These are phyloP conservation scores for Tetratostichococcus sp. DNA, from an alignment of 139 green algal species.

Conservation along the genomic window DNA sequence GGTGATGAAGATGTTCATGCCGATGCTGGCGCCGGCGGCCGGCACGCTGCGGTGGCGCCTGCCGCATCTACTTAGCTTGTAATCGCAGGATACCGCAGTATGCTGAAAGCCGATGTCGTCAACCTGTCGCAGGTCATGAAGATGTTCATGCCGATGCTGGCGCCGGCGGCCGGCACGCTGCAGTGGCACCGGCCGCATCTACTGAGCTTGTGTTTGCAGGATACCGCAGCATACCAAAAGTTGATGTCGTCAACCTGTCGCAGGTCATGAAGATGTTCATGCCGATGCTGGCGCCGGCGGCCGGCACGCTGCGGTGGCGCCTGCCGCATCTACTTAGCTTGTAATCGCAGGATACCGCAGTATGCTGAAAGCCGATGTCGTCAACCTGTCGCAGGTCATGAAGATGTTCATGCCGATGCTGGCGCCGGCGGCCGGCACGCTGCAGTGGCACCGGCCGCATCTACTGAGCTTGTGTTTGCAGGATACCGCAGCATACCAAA, in stretches of 20 bases:
- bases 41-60: conserved; percentile 43
- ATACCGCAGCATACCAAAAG: no score
- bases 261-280: conserved; percentile 95
- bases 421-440: conserved; percentile 57
- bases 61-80: no score
- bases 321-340: no score
- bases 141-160: conserved; percentile 85
- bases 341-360: no score
- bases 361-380: neutral
- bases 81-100: no score
- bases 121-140: conserved; percentile 87
- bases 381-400: conserved; percentile 59
- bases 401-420: conserved; percentile 92
- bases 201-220: no score
- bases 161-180: conserved; percentile 57
- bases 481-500: no score
- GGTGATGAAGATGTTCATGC: conserved; percentile 96
- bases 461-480: no score
- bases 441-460: conserved; percentile 52
- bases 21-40: conserved; percentile 63
- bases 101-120: no score
- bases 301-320: conserved; percentile 48
- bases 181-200: conserved; percentile 52
- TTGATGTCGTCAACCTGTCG: no score
- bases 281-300: conserved; percentile 68